Conservation (phyloP, 345 rosid species). For the Sisymbrium altissimum region DNA sequence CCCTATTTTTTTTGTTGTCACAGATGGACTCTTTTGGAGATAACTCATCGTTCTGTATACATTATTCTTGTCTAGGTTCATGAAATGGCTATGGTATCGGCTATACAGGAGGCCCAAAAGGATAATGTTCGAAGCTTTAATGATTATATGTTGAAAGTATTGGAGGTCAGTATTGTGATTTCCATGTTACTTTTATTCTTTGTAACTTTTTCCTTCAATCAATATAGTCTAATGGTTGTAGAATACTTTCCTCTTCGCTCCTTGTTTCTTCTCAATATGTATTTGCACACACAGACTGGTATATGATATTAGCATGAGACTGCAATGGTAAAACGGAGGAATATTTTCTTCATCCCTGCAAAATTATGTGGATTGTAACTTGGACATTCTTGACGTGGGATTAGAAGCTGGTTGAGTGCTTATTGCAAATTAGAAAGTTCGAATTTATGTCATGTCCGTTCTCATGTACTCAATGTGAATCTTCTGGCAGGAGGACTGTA, state of each 20-base stretch:
- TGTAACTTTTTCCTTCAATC: not conserved
- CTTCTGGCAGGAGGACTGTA: slow-evolving; percentile 79
- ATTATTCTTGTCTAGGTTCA: slow-evolving; percentile 56
- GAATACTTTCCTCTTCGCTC: not conserved
- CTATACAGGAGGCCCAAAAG: slow-evolving; percentile 95
- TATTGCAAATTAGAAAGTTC: not conserved
- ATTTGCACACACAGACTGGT: slow-evolving; percentile 3
- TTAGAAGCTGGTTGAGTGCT: slow-evolving; percentile 5
- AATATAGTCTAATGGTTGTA: not conserved
- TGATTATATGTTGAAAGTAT: slow-evolving; percentile 91
- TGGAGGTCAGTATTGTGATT: slow-evolving; percentile 63
- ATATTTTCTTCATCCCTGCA: not conserved
- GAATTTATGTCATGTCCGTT: not conserved
- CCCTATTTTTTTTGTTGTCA: not conserved
- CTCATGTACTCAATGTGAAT: slow-evolving; percentile 6
- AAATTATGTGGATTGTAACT: not conserved
- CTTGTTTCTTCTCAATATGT: slow-evolving; percentile 8
- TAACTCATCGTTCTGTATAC: slow-evolving; percentile 1
- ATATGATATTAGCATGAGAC: not conserved
- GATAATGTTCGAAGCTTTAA: slow-evolving; percentile 87
- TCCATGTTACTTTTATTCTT: not conserved
- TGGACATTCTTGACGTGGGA: not conserved
- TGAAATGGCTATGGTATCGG: slow-evolving; percentile 97
- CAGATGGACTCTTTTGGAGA: not conserved
- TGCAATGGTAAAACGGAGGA: not conserved